Evolutionary conservation across 2,329 filamentous ascomycete genomes (phyloP), one percentile per base, ranked within the genome.

Genomic region (Calonectria fujianensis): DNA sequence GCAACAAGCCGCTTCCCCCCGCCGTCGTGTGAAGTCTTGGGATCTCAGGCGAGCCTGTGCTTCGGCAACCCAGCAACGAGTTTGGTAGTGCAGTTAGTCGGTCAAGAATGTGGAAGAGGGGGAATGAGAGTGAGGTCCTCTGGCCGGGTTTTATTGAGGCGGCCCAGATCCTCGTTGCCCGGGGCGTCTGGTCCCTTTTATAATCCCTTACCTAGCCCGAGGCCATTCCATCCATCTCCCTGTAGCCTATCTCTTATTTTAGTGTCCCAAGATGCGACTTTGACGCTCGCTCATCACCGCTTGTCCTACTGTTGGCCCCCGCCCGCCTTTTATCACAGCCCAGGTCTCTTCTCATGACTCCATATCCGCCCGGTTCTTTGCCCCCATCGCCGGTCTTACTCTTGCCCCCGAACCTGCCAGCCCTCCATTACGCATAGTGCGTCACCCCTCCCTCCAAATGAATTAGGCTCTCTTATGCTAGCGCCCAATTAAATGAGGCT

Each of bases 121-220:
- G 35, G 54, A 63, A 41, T 32, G 59, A 73, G 66, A 64, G 65
- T 52, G 71, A 68, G 76, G 70, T 41, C 64, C 57, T 65, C 37
- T 27, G 41, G 59, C 59, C 45, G 72, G 70, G 64, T 69, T 67
- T 72, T 57, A 73, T 65, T 66, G 39, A 72, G 52, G 32, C 70
- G 24, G 72, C 75, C 76, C 75, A 70, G 65, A 70, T 77, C 75
- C 45, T 64, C 59, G 73, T 67, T 73, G 70, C 72, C 63, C 66
- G 50, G 52, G 70, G 69, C 78, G 79, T 74, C 73, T 65, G 37
- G 76, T 77, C 76, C 79, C 70, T 81, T 81, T 79, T 81, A 81
- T 81, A 82, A 73, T 75, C 74, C 79, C 54, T 35, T 48, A 69
- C 57, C 61, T 74, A 45, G 74, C 69, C 79, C 75, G 79, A 81